These are phyloP conservation scores for Pleurotus eryngii DNA, from an alignment of 768 basidiomycete species.

Conservation along the genomic window DNA sequence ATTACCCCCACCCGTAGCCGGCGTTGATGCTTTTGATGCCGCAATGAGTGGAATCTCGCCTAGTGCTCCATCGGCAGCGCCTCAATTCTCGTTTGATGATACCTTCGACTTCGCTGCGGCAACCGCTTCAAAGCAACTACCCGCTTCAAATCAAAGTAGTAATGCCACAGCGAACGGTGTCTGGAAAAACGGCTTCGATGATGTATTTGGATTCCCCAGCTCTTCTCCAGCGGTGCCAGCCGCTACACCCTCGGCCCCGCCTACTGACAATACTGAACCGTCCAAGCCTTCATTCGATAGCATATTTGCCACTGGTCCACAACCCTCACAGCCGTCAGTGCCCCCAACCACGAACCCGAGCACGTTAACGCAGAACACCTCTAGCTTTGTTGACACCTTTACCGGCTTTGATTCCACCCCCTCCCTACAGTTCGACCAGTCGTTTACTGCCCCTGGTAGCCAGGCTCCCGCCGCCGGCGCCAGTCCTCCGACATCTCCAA, in stretches of 20 bases:
- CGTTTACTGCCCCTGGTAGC: conserved; percentile 33
- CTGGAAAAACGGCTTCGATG: conserved; percentile 29
- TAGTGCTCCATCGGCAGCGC: conserved; percentile 28
- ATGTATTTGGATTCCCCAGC: conserved; percentile 21
- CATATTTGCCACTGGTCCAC: conserved; percentile 35
- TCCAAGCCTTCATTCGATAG: conserved; percentile 41
- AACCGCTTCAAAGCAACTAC: conserved; percentile 28
- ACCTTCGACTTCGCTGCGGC: conserved; percentile 58
- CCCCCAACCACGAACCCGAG: conserved; percentile 1
- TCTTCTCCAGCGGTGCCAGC: background rate
- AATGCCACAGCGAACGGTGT: background rate
- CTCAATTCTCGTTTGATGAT: conserved; percentile 57
- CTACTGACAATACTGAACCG: background rate
- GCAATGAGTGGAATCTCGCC: conserved; percentile 55
- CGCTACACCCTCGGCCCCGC: conserved; percentile 4
- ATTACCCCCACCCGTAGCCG: conserved; percentile 29
- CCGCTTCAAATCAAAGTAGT: conserved; percentile 21
- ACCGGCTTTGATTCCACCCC: conserved; percentile 40
- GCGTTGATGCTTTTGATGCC: conserved; percentile 72
- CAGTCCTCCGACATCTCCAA: conserved; percentile 19
- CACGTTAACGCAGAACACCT: background rate
- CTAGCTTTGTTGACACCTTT: conserved; percentile 57
- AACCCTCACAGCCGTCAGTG: background rate
- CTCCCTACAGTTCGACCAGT: conserved; percentile 36
- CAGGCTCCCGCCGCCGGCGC: conserved; percentile 21